Conservation (phyloP, 345 rosid species). For the Murraya koenigii region DNA sequence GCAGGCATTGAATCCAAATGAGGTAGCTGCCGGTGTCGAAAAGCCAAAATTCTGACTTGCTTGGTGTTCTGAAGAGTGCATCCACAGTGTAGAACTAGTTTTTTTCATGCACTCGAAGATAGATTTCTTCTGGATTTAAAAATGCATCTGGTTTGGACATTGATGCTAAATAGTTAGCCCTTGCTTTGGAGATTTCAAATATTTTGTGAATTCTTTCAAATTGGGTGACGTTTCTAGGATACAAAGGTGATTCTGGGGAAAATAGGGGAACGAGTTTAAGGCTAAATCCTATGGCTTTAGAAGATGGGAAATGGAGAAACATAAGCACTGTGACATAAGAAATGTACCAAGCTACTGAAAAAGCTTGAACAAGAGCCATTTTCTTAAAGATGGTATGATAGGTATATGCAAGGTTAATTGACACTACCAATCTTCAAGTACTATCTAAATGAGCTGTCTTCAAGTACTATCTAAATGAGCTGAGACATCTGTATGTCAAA, state of each 20-base stretch:
- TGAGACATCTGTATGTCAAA: neutral
- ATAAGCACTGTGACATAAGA: neutral
- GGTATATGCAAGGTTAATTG: neutral
- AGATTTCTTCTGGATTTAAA: neutral
- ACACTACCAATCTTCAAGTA: neutral
- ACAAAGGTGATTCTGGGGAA: neutral
- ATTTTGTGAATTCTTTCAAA: neutral
- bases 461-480: neutral
- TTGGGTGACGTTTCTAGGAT: neutral
- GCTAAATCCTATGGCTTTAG: neutral
- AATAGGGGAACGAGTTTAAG: neutral
- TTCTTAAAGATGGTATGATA: neutral
- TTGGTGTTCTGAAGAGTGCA: neutral
- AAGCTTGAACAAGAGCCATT: neutral
- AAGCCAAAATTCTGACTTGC: neutral
- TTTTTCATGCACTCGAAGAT: neutral
- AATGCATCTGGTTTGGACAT: neutral
- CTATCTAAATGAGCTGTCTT: neutral
- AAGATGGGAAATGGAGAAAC: neutral
- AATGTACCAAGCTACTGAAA: neutral
- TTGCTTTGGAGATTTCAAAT: neutral
- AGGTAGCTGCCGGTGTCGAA: neutral
- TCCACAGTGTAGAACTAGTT: neutral
- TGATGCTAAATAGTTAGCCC: neutral
- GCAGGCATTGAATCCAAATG: conserved; percentile 2